These are phyloP conservation scores for Boletellus ananiceps DNA, from an alignment of 768 basidiomycete genomes.

Conservation along the genomic window DNA sequence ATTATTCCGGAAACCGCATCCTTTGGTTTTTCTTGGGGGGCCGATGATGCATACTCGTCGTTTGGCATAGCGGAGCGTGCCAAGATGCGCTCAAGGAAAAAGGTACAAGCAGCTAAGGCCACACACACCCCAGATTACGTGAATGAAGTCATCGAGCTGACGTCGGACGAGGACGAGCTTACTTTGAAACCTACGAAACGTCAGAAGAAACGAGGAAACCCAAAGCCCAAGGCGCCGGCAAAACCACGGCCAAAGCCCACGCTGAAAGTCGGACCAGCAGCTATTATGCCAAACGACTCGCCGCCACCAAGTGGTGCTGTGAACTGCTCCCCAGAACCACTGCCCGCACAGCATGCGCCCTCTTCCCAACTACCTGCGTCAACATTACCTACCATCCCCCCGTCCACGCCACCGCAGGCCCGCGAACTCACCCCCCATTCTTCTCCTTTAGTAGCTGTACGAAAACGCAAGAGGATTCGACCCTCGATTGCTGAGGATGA, in stretches of 20 bases:
- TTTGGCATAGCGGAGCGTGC: constrained; percentile 54
- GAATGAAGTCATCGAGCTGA: constrained; percentile 43
- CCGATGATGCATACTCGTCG: constrained; percentile 19
- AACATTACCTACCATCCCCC: constrained; percentile 25
- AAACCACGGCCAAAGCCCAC: constrained; percentile 27
- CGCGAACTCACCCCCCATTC: constrained; percentile 21
- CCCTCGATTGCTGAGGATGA: constrained; percentile 8
- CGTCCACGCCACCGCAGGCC: constrained; percentile 20
- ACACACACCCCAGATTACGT: constrained; percentile 1
- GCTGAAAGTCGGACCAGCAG: constrained; percentile 13
- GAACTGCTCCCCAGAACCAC: constrained; percentile 25
- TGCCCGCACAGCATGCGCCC: constrained; percentile 24
- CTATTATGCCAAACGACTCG: constrained; percentile 16
- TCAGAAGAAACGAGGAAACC: constrained; percentile 28
- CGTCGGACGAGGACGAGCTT: constrained; percentile 41
- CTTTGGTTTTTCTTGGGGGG: constrained; percentile 3
- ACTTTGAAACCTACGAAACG: constrained; percentile 29
- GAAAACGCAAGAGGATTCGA: constrained; percentile 26
- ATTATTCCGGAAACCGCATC: constrained; percentile 19
- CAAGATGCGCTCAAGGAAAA: constrained; percentile 48
- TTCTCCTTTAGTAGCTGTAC: constrained; percentile 19
- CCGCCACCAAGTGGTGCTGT: constrained; percentile 9
- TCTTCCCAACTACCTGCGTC: constrained; percentile 35
- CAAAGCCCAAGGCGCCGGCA: constrained; percentile 26
- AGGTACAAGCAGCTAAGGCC: constrained; percentile 18